Percentiles rank a stretch among this genome's conserved stretches.
phyloP scores from a whole-genome alignment of 2,329 filamentous ascomycete genomes.

The Xylaria hypoxylon region DNA sequence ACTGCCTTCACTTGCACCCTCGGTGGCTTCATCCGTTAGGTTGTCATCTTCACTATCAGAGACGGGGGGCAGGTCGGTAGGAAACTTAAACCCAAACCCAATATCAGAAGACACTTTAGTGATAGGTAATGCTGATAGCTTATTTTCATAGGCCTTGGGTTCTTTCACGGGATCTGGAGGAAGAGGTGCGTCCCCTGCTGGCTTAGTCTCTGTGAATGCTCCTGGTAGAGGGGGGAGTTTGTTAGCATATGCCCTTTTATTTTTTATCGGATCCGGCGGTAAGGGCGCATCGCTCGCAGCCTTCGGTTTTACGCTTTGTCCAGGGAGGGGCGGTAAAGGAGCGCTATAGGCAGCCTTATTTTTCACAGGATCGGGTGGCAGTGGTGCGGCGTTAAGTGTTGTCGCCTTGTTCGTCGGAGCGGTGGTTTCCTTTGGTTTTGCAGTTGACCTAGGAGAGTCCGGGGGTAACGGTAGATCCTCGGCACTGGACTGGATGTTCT shows the following conservation, averaged over 20 bases:
- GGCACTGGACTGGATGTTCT: slow-evolving; percentile 40
- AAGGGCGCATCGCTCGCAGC: slow-evolving; percentile 54
- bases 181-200: slow-evolving; percentile 53
- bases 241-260: slow-evolving; percentile 50
- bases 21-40: slow-evolving; percentile 55
- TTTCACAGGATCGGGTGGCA: slow-evolving; percentile 52
- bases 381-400: slow-evolving; percentile 53
- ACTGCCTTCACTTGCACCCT: slow-evolving; percentile 65
- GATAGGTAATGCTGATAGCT: slow-evolving; percentile 44
- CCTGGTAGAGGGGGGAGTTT: slow-evolving; percentile 55
- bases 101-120: slow-evolving; percentile 41
- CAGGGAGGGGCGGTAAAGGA: slow-evolving; percentile 47
- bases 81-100: slow-evolving; percentile 49
- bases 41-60: slow-evolving; percentile 58
- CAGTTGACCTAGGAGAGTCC: slow-evolving; percentile 48
- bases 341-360: slow-evolving; percentile 50
- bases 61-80: slow-evolving; percentile 47
- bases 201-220: slow-evolving; percentile 39
- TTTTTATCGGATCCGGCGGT: slow-evolving; percentile 54
- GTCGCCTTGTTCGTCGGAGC: slow-evolving; percentile 39
- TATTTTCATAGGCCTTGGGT: slow-evolving; percentile 49
- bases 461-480: slow-evolving; percentile 51
- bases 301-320: slow-evolving; percentile 42
- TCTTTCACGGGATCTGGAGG: slow-evolving; percentile 55
- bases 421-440: slow-evolving; percentile 39